phyloP scores from a whole-genome alignment of 148 eudicot species.

The Camellia japonica region DNA sequence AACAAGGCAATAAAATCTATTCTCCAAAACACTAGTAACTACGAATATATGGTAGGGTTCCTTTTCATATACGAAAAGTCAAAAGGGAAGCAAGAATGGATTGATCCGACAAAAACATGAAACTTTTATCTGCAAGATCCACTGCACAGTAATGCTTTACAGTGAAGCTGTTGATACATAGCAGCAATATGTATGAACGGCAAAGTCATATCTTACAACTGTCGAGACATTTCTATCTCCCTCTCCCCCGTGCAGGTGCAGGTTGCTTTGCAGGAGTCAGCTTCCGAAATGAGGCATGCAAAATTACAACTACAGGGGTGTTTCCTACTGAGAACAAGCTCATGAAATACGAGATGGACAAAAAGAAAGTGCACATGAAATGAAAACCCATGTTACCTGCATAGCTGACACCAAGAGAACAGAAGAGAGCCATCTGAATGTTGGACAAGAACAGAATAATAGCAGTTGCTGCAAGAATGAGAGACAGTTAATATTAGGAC shows the following conservation, averaged over 20 bases:
- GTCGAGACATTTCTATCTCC: not conserved
- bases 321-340: not conserved
- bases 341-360: not conserved
- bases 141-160: too few species aligned
- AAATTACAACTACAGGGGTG: conserved; percentile 51
- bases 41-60: not conserved
- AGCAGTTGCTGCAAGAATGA: conserved; percentile 55
- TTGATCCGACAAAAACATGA: not conserved
- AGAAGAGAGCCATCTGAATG: conserved; percentile 75
- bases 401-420: conserved; percentile 62
- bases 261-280: conserved; percentile 67
- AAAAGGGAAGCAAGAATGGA: conserved; percentile 5
- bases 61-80: not conserved
- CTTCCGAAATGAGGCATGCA: conserved; percentile 86
- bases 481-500: conserved; percentile 1
- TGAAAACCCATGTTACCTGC: conserved; percentile 47
- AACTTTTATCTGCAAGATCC: not conserved
- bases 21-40: not conserved
- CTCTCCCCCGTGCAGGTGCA: conserved; percentile 30
- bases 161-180: not conserved
- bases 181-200: not conserved
- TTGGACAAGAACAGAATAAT: conserved; percentile 63
- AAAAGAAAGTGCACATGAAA: not conserved
- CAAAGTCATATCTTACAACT: not conserved
- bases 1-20: not conserved